phyloP scores from a whole-genome alignment of 345 rosid species.

The Mangifera indica region DNA sequence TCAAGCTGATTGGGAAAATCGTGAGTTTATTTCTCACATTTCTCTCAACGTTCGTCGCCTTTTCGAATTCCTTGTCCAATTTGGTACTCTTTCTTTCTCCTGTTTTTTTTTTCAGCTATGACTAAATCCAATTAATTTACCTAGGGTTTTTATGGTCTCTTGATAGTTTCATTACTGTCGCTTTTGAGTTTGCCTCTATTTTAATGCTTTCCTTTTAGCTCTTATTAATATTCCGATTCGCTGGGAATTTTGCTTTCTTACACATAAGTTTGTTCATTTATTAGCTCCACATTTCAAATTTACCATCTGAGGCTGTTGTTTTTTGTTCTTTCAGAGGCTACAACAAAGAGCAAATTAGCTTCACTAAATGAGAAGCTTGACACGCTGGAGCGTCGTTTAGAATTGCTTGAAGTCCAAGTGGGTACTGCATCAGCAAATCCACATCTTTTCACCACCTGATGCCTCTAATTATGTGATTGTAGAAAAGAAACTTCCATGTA shows the following conservation, averaged over 20 bases:
- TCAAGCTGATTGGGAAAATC: constrained; percentile 99
- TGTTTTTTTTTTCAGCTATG: too few species aligned
- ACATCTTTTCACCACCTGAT: constrained; percentile 70
- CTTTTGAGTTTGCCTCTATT: too few species aligned
- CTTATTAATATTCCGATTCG: too few species aligned
- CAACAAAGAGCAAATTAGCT: constrained; percentile 85
- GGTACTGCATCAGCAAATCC: constrained; percentile 85
- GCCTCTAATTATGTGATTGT: neutral
- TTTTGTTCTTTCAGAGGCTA: constrained; percentile 52
- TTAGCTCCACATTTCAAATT: neutral
- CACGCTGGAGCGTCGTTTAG: constrained; percentile 80
- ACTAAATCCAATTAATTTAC: too few species aligned
- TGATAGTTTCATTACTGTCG: too few species aligned
- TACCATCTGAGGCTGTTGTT: neutral
- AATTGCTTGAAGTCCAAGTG: constrained; percentile 90
- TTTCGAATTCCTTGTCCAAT: constrained; percentile 94
- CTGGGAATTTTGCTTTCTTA: too few species aligned
- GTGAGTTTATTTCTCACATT: constrained; percentile 94
- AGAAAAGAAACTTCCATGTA: constrained; percentile 7
- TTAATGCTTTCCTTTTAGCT: too few species aligned
- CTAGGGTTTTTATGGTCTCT: too few species aligned
- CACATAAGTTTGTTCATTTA: too few species aligned
- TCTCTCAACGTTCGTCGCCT: constrained; percentile 99
- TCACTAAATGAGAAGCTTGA: constrained; percentile 84
- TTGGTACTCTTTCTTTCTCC: constrained; percentile 41